Conservation (phyloP, 768 basidiomycete genomes). For the Symmetrospora coprosmae region DNA sequence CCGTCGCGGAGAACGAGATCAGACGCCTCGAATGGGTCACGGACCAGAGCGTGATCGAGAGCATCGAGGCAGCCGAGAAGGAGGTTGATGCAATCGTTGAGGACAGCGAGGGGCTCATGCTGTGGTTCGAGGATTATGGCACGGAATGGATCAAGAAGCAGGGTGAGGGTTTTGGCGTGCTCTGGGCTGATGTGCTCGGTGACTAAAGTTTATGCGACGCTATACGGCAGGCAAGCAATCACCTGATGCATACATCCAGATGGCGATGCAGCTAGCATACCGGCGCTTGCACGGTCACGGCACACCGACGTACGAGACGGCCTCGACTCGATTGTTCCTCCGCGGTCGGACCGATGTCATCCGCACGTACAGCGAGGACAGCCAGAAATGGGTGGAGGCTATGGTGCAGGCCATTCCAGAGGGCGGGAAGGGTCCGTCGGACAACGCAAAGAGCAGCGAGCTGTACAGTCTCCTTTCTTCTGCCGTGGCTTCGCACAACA, state of each 20-base stretch:
- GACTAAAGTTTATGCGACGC: background rate
- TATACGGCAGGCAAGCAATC: constrained; percentile 46
- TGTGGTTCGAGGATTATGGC: constrained; percentile 79
- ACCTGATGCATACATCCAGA: constrained; percentile 88
- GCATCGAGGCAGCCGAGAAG: constrained; percentile 48
- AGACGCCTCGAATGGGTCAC: constrained; percentile 60
- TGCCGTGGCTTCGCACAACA: constrained; percentile 57
- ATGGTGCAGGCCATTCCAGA: constrained; percentile 61
- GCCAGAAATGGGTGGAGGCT: constrained; percentile 67
- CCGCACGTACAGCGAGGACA: constrained; percentile 67
- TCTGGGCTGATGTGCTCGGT: background rate
- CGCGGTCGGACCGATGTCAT: constrained; percentile 90
- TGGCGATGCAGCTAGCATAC: constrained; percentile 91
- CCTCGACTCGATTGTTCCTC: constrained; percentile 83
- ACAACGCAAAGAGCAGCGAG: constrained; percentile 36
- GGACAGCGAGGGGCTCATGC: constrained; percentile 68
- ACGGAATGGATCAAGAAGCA: constrained; percentile 48
- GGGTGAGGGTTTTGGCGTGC: constrained; percentile 46
- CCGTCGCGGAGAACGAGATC: constrained; percentile 37
- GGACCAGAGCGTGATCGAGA: constrained; percentile 47
- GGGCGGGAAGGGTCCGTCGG: constrained; percentile 69
- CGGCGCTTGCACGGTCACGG: constrained; percentile 50
- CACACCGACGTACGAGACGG: constrained; percentile 59
- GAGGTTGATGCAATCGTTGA: constrained; percentile 50
- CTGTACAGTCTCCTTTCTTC: constrained; percentile 47